These are phyloP conservation scores for Phtheirospermum japonicum DNA, from an alignment of 257 asterid species.

Conservation along the genomic window DNA sequence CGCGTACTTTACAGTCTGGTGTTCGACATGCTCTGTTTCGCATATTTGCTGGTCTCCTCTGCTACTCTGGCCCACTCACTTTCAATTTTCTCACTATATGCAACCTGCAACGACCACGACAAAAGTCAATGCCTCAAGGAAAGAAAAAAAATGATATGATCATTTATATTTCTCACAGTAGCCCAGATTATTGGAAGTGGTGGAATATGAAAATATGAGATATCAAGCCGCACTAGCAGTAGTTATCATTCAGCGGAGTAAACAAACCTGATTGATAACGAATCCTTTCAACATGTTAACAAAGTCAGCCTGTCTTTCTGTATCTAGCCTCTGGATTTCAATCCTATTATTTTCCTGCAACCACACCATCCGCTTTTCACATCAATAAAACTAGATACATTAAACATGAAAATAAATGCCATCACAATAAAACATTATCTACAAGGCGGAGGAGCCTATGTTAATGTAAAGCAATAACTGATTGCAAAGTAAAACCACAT, in stretches of 20 bases:
- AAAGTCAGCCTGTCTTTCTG: slow-evolving; percentile 69
- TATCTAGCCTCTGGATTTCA: slow-evolving; percentile 80
- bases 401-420: neutral
- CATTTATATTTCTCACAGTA: neutral
- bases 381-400: slow-evolving; percentile 7
- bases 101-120: slow-evolving; percentile 49
- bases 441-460: too few species aligned
- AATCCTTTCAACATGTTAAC: slow-evolving; percentile 87
- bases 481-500: too few species aligned
- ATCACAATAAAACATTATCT: neutral
- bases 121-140: slow-evolving; percentile 16
- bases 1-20: slow-evolving; percentile 27
- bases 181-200: slow-evolving; percentile 1
- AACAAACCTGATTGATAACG: slow-evolving; percentile 71
- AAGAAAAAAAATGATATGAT: neutral
- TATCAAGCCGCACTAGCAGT: slow-evolving; percentile 5
- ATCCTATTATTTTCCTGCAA: slow-evolving; percentile 84
- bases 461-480: too few species aligned
- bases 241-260: slow-evolving; percentile 3
- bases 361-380: slow-evolving; percentile 22
- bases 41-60: slow-evolving; percentile 68
- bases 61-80: slow-evolving; percentile 84
- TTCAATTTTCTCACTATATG: slow-evolving; percentile 65
- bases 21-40: slow-evolving; percentile 40
- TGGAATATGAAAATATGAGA: slow-evolving; percentile 12